Conservation (phyloP, 1,284 basidiomycete genomes). For the Blastosporella zonata region DNA sequence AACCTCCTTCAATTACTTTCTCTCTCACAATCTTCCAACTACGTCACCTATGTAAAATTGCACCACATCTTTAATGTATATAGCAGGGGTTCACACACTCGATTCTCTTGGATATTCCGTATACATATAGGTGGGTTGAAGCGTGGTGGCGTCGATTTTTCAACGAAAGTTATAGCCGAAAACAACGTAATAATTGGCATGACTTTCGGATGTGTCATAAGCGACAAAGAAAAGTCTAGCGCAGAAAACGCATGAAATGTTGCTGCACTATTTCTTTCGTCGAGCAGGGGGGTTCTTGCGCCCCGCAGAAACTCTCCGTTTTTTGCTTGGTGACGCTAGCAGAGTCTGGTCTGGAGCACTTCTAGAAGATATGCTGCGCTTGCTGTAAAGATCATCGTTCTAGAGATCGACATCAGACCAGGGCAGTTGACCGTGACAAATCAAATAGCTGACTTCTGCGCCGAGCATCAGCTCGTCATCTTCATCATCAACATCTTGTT, state of each 20-base stretch:
- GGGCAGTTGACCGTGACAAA: neutral
- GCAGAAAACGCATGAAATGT: no score
- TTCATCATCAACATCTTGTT: slow-evolving; percentile 37
- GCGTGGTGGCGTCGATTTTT: no score
- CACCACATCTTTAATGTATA: no score
- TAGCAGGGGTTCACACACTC: no score
- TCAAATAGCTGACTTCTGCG: slow-evolving; percentile 36
- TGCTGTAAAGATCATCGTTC: slow-evolving; percentile 34
- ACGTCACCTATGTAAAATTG: neutral
- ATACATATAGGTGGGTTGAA: no score
- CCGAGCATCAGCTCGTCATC: slow-evolving; percentile 59
- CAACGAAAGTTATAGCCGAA: no score
- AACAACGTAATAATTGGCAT: no score
- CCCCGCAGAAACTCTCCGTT: slow-evolving; percentile 26
- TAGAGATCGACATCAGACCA: slow-evolving; percentile 23
- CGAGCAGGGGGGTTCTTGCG: slow-evolving; percentile 13
- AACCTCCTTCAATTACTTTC: neutral
- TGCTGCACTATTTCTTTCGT: slow-evolving; percentile 3
- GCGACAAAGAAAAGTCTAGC: no score
- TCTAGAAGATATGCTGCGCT: slow-evolving; percentile 20
- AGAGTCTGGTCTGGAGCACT: slow-evolving; percentile 9
- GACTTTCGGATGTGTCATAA: no score
- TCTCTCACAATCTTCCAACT: neutral
- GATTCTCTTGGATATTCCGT: no score
- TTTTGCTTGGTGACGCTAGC: slow-evolving; percentile 29